Evolutionary conservation across 2,329 filamentous ascomycete genomes (phyloP), one percentile per base, ranked within the genome.

Genomic region (Cladosporium sp.): DNA sequence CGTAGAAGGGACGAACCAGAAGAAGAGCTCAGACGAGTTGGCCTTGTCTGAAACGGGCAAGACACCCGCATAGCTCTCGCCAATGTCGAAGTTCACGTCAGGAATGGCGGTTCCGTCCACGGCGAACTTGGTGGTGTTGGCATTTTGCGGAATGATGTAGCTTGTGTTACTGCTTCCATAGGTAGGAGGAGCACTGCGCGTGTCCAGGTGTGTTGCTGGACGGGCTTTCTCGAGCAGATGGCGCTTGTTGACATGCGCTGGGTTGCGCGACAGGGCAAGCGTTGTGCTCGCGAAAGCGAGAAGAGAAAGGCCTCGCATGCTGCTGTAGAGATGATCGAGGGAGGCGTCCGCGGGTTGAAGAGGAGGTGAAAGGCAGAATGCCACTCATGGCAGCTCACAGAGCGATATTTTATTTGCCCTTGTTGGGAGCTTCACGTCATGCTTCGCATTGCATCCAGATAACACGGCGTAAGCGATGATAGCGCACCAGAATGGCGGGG

Each of bases 1-100:
- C 5, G 68, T 69, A 2, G 76, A 75, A 40, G 79, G 78, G 61
- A 78, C 79, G 64, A 79, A 78, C 76, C 76, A 75, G 64, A 80
- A 82, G 64, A 75, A 82, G 1, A 82, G 69, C 59, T 71, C 67
- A 47, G 63, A 67, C 25, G 62, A 60, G 51, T 68, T 65, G 10
- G 59, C 60, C 32, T 65, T 60, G 24, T 63, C 57, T 4, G 68
- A 67, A 49, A 73, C 69, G 10, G 70, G 69, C 12, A 73, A 51
- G 7, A 71, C 50, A 19, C 68, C 67, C 37, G 66, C 63, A 45
- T 70, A 73, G 15, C 64, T 64, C 59, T 73, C 70, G 20, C 71
- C 71, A 45, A 73, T 62, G 56, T 73, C 66, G 34, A 71, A 72
- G 50, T 66, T 61, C 24, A 73, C 70, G 15, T 71, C 66, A 2